Conservation (phyloP, 306 rosid genomes). For the Corylus heterophylla region DNA sequence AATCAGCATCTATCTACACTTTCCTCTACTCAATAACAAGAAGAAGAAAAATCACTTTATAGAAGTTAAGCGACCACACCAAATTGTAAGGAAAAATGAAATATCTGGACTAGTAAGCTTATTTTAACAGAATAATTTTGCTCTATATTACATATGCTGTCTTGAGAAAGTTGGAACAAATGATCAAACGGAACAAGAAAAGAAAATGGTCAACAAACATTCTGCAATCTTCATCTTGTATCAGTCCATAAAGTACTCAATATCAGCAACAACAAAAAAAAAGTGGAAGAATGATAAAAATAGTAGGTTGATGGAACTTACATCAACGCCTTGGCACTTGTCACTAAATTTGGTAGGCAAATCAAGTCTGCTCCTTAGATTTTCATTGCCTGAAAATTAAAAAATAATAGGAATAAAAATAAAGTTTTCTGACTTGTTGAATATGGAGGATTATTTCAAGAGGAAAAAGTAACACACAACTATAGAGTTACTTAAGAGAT, state of each 20-base stretch:
- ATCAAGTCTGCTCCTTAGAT: conserved; percentile 30
- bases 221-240: not conserved
- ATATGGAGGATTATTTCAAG: not conserved
- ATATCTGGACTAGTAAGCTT: not conserved
- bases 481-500: not conserved
- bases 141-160: not conserved
- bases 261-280: not conserved
- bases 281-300: not conserved
- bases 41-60: not conserved
- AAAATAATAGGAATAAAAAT: not conserved
- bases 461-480: not conserved
- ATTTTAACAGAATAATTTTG: not conserved
- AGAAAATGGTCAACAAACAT: not conserved
- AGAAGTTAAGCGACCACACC: not conserved
- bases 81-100: not conserved
- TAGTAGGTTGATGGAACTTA: conserved; percentile 35
- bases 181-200: not conserved
- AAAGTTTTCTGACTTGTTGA: conserved; percentile 4
- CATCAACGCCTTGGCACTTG: conserved; percentile 40
- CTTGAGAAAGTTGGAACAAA: not conserved
- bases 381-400: conserved; percentile 41
- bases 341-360: conserved; percentile 34
- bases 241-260: not conserved
- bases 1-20: conserved; percentile 6
- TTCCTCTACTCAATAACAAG: not conserved